These are phyloP conservation scores for Melastoma candidum DNA, from an alignment of 441 rosid genomes.

Conservation along the genomic window DNA sequence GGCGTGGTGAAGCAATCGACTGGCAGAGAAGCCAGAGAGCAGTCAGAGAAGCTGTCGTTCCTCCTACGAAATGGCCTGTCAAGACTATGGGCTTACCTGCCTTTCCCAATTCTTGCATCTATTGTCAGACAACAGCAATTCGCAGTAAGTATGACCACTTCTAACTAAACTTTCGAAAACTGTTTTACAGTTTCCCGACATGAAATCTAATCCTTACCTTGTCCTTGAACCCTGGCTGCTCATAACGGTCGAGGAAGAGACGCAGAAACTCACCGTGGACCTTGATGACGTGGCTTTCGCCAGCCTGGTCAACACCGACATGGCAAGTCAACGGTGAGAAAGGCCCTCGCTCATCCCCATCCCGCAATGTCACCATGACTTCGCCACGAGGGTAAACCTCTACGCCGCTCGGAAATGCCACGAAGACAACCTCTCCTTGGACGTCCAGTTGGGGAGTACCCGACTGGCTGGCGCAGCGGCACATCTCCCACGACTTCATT, in stretches of 20 bases:
- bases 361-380: too few relatives aligned
- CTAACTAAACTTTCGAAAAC: neutral
- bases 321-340: too few relatives aligned
- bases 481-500: conserved; percentile 9
- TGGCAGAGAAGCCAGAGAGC: too few relatives aligned
- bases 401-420: too few relatives aligned
- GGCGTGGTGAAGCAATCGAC: too few relatives aligned
- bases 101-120: too few relatives aligned
- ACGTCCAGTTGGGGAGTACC: neutral
- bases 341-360: too few relatives aligned
- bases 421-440: conserved; percentile 5
- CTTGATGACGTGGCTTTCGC: conserved; percentile 5
- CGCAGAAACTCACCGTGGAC: conserved; percentile 10
- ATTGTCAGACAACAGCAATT: too few relatives aligned
- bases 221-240: neutral
- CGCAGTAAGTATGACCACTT: neutral
- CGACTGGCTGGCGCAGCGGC: conserved; percentile 9
- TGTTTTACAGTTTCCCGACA: too few relatives aligned
- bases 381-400: too few relatives aligned
- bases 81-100: neutral
- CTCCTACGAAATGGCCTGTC: neutral
- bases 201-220: conserved; percentile 1
- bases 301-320: neutral
- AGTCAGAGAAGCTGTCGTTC: neutral
- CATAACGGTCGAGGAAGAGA: conserved; percentile 3